phyloP scores from a whole-genome alignment of 306 rosid species.

The Pyrus betulifolia region DNA sequence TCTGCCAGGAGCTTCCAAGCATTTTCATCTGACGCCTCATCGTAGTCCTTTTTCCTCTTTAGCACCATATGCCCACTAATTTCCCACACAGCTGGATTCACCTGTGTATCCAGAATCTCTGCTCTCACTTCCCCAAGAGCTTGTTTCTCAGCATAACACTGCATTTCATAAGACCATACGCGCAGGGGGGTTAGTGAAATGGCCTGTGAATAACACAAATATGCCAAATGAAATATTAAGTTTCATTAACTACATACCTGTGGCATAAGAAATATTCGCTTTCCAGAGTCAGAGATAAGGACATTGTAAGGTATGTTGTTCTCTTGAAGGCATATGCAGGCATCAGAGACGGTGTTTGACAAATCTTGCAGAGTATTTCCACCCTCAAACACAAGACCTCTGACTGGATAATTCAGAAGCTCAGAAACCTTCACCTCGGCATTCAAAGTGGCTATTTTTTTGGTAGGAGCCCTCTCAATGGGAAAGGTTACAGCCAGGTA shows the following conservation, averaged over 20 bases:
- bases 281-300: conserved; percentile 76
- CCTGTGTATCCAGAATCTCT: conserved; percentile 92
- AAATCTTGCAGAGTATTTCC: conserved; percentile 53
- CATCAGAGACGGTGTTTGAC: conserved; percentile 64
- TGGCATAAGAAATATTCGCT: conserved; percentile 68
- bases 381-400: conserved; percentile 82
- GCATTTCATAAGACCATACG: conserved; percentile 1
- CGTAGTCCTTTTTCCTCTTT: conserved; percentile 85
- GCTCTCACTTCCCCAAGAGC: conserved; percentile 89
- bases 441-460: conserved; percentile 41
- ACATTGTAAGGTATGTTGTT: conserved; percentile 83
- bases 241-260: conserved; percentile 46
- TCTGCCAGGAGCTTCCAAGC: conserved; percentile 93
- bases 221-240: background rate
- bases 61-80: conserved; percentile 95
- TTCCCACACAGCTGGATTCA: conserved; percentile 99
- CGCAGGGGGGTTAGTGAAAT: background rate
- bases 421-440: conserved; percentile 60
- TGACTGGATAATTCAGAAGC: conserved; percentile 67
- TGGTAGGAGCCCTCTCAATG: conserved; percentile 81
- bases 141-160: conserved; percentile 98
- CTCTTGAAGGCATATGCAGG: conserved; percentile 78
- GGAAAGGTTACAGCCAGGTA: conserved; percentile 80
- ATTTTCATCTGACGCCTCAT: conserved; percentile 83
- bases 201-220: background rate